Evolutionary conservation across 805 yeast genomes (phyloP).

Genomic region (Torulaspora microellipsoides): DNA sequence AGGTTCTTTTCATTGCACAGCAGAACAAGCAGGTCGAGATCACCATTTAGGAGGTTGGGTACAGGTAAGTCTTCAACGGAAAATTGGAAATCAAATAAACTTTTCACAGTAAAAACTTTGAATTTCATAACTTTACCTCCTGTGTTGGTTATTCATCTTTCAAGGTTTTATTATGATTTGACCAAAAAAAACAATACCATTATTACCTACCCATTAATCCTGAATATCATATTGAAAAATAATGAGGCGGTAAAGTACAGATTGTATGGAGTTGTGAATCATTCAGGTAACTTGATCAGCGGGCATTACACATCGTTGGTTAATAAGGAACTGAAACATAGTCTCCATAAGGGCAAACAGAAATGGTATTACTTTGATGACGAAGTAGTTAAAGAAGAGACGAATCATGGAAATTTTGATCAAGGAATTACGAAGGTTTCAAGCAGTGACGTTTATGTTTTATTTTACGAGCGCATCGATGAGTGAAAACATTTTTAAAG

Average conservation of each 20-base stretch:
- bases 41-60: slow-evolving; percentile 14
- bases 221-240: slow-evolving; percentile 45
- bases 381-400: slow-evolving; percentile 47
- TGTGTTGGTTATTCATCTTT: slow-evolving; percentile 74
- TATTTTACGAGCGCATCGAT: slow-evolving; percentile 52
- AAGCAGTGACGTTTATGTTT: slow-evolving; percentile 60
- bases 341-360: slow-evolving; percentile 34
- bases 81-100: slow-evolving; percentile 37
- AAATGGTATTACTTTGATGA: slow-evolving; percentile 77
- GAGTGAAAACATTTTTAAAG: not conserved
- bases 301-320: slow-evolving; percentile 76
- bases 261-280: slow-evolving; percentile 63
- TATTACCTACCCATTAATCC: slow-evolving; percentile 51
- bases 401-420: slow-evolving; percentile 45
- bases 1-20: slow-evolving; percentile 19
- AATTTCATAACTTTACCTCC: slow-evolving; percentile 76
- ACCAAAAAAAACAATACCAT: slow-evolving; percentile 49
- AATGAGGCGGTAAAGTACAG: slow-evolving; percentile 40
- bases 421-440: slow-evolving; percentile 38
- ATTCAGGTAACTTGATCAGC: slow-evolving; percentile 61
- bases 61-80: slow-evolving; percentile 23
- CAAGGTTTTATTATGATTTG: slow-evolving; percentile 61
- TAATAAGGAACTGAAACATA: slow-evolving; percentile 42
- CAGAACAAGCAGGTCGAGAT: slow-evolving; percentile 25
- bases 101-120: slow-evolving; percentile 59